A percentile compares a stretch with the other conserved stretches of the same genome.
phyloP scores from a whole-genome alignment of 2,329 filamentous ascomycete genomes.

The Colletotrichum sp. region DNA sequence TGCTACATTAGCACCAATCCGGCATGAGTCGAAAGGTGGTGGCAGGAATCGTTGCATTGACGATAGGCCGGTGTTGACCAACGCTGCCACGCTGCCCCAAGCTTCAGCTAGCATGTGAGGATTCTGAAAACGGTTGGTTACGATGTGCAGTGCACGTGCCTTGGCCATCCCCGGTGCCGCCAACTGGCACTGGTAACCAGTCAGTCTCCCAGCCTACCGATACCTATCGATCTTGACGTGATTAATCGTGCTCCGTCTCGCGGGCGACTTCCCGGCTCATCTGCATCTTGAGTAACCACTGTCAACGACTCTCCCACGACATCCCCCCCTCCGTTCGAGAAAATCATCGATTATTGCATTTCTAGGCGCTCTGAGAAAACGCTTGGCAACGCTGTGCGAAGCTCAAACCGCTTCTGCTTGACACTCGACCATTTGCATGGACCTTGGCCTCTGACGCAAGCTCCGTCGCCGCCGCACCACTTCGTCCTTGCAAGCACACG shows the following conservation, averaged over 20 bases:
- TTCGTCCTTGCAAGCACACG: conserved; percentile 4
- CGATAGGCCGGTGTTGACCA: neutral
- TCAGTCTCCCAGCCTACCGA: neutral
- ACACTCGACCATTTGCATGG: conserved; percentile 15
- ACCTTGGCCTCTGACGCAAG: conserved; percentile 20
- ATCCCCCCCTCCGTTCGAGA: neutral
- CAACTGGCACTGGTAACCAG: neutral
- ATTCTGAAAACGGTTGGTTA: conserved; percentile 15
- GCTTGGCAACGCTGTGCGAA: neutral
- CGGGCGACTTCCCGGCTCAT: neutral
- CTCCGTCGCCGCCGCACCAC: conserved; percentile 5
- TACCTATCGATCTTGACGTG: neutral
- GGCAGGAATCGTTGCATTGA: neutral
- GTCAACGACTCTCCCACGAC: neutral
- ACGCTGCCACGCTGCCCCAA: neutral
- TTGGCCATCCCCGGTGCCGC: conserved; percentile 6
- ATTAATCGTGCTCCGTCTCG: conserved; percentile 3
- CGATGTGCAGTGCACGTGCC: conserved; percentile 14
- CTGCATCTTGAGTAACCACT: neutral
- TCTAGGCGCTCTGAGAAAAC: neutral
- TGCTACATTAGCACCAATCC: neutral
- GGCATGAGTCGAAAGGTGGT: neutral
- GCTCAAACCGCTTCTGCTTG: conserved; percentile 2
- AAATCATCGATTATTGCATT: neutral
- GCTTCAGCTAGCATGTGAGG: conserved; percentile 13